Base-by-base conservation (phyloP, 1,139 yeast genomes). In the Magnusiomyces fungicola region DNA sequence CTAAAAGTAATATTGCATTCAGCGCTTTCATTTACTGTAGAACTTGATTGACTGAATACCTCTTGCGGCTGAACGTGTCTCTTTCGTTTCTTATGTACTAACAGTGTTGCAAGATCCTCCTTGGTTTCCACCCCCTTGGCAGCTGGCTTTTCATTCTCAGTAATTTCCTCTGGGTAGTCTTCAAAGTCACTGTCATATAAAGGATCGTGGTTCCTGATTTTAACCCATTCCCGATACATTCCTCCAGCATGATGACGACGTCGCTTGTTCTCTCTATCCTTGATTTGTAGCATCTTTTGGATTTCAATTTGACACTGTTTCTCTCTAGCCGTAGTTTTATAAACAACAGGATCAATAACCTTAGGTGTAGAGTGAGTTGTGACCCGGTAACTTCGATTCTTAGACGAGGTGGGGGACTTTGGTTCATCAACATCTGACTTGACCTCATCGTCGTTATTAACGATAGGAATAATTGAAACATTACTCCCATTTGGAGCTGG, bases 131-230 rank as follows among this genome's bases (percentile, higher is more conserved):
- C 12, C 2, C 27, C 37, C 12, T 34, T 23, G 9, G 33, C 4
- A 6, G 29, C n/a, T 4, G 32, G 23, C 14, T 41, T 41, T 33
- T 43, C 38, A 36, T 12, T n/a, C 9, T 30, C 45, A 27, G 25
- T 46, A 16, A 19, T 29, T 5, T 41, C 43, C 12, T 48, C 46
- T 6, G 48, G 50, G 30, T 33, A 43, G 19, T 37, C 50, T 21
- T 65, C 69, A 19, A 56, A 60, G 39, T 66, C 69, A 6, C 69
- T 64, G 34, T 63, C 56, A 45, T 63, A 64, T 7, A 65, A 50
- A 14, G 69, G 65, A 45, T 66, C 69, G 12, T 60, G 41, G 25
- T 58, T 58, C 38, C 56, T 57, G 47, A 65, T 64, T 42, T 52
- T 53, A 12, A 46, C 45, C 69, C 69, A 66, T 10, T 61, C 57